phyloP scores from a whole-genome alignment of 805 yeast genomes.

The Ogataea populi-albae region DNA sequence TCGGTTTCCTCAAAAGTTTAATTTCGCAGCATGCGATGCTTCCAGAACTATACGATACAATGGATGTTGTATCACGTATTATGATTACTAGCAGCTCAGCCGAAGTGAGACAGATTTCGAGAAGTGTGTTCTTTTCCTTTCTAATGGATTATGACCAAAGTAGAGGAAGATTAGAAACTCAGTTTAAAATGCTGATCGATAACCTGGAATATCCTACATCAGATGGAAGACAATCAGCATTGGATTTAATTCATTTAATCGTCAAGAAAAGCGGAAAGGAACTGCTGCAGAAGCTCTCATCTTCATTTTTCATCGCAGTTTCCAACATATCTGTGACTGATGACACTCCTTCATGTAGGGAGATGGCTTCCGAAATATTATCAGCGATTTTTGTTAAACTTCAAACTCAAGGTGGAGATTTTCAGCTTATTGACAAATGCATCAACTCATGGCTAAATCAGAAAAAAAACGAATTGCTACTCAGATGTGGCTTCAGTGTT shows the following conservation, averaged over 20 bases:
- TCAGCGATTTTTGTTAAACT: conserved; percentile 51
- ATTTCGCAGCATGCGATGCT: conserved; percentile 68
- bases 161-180: conserved; percentile 75
- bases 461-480: conserved; percentile 46
- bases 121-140: conserved; percentile 80
- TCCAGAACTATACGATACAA: conserved; percentile 86
- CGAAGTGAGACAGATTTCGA: conserved; percentile 78
- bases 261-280: conserved; percentile 62
- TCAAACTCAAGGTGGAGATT: conserved; percentile 24
- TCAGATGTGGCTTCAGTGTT: conserved; percentile 71
- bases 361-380: conserved; percentile 69
- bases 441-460: conserved; percentile 63
- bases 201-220: conserved; percentile 84
- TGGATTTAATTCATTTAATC: conserved; percentile 78
- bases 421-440: conserved; percentile 40
- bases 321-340: conserved; percentile 78
- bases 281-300: conserved; percentile 55
- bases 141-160: conserved; percentile 95
- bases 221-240: conserved; percentile 82
- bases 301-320: conserved; percentile 80
- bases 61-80: conserved; percentile 75
- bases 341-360: conserved; percentile 74
- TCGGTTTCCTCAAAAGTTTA: conserved; percentile 77
- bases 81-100: conserved; percentile 88
- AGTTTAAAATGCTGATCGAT: conserved; percentile 73